phyloP scores from a whole-genome alignment of 2,329 filamentous ascomycete species.

The Penicillium sp. region DNA sequence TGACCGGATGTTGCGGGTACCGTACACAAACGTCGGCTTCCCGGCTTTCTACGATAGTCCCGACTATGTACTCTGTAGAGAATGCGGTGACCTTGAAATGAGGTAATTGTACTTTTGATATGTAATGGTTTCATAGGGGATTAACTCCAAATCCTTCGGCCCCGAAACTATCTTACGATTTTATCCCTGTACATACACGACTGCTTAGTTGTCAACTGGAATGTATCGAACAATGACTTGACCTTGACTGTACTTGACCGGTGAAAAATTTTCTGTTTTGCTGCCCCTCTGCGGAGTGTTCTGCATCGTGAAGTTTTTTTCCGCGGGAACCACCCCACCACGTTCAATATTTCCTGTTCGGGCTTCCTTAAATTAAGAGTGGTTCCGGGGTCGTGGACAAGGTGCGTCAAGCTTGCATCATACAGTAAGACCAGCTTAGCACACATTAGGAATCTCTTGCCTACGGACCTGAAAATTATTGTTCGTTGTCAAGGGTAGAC shows the following conservation, averaged over 20 bases:
- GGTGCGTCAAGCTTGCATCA: constrained; percentile 17
- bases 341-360: constrained; percentile 13
- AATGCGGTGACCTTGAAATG: background rate
- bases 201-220: no score
- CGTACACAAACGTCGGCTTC: constrained; percentile 9
- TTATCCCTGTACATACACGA: no score
- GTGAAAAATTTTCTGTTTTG: constrained; percentile 13
- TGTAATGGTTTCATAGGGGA: no score
- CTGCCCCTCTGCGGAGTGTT: constrained; percentile 25
- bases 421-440: background rate
- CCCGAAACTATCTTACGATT: no score
- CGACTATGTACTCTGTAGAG: background rate
- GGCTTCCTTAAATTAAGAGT: constrained; percentile 20
- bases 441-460: background rate
- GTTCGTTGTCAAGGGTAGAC: background rate
- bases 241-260: constrained; percentile 1
- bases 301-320: constrained; percentile 18
- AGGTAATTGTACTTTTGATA: background rate
- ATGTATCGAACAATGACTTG: constrained; percentile 2
- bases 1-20: constrained; percentile 22
- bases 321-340: constrained; percentile 18
- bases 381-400: constrained; percentile 24
- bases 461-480: background rate
- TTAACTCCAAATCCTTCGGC: no score
- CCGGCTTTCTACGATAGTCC: background rate